Evolutionary conservation across 116 monocot genomes (phyloP), one percentile per base, ranked within the genome.

Genomic region (Trichopus zeylanicus): DNA sequence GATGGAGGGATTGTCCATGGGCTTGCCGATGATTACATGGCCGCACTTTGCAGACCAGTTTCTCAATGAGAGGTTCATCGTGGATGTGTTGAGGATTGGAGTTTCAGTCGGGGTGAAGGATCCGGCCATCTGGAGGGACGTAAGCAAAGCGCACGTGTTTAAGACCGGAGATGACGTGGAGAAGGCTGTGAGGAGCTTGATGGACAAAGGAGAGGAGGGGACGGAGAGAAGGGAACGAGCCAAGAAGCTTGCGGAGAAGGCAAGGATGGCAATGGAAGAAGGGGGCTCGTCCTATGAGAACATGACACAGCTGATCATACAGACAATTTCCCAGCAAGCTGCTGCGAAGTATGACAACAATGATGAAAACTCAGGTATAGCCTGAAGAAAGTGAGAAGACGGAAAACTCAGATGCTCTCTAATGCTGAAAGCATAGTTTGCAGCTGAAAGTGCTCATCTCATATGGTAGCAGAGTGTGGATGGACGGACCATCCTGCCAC

Each of bases 11-110:
- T 21, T 35, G 3, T 32, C 58, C 34, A 32, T 33, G 16, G 58
- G 32, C 33, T 31, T 58, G n/a, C 58, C 58, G 16, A 23, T 58
- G 58, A 23, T 58, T 5, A 61, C 61, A 7, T 61, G 61, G 61
- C 61, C 61, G 6, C 42, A 16, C 26, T 61, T 61, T 29, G 46
- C 24, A n/a, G 61, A 61, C 1, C 61, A 61, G 46, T 61, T 61
- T 39, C 27, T 53, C 2, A 65, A 65, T 20, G 55, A 65, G 55
- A 65, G 27, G 46, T 20, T 56, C 37, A 26, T 65, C 3, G 54
- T 64, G 26, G 60, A 60, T 0, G 47, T 48, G 10, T 19, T 62
- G 27, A 46, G 29, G 18, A 48, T n/a, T 28, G 47, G 47, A 1
- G 39, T 61, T 15, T n/a, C 42, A 12, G 51, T 21, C 10, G 35